Evolutionary conservation across 2,329 filamentous ascomycete genomes (phyloP).

Genomic region (Bisporella sp.): DNA sequence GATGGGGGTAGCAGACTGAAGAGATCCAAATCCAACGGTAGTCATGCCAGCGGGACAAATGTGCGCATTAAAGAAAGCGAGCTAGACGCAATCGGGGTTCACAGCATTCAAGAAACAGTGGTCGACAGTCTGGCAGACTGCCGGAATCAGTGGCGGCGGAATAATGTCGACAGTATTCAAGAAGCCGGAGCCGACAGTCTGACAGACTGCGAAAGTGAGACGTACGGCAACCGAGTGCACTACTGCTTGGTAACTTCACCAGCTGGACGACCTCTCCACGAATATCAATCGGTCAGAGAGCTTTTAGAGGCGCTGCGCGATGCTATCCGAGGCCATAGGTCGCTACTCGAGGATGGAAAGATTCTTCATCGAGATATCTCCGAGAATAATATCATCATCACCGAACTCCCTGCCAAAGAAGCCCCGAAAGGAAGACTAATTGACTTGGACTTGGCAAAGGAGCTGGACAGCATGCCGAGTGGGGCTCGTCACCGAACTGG

Average conservation of each 20-base stretch:
- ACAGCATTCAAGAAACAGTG: conserved; percentile 15
- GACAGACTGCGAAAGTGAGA: conserved; percentile 8
- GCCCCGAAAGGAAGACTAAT: conserved; percentile 27
- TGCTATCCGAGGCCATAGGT: too few relatives aligned
- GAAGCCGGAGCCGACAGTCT: conserved; percentile 15
- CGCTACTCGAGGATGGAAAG: conserved; percentile 26
- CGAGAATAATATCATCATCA: conserved; percentile 31
- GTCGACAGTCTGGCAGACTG: too few relatives aligned
- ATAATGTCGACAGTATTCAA: too few relatives aligned
- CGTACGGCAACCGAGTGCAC: too few relatives aligned
- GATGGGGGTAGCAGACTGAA: too few relatives aligned
- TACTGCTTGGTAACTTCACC: too few relatives aligned
- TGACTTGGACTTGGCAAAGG: conserved; percentile 29
- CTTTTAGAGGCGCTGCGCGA: too few relatives aligned
- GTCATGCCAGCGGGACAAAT: too few relatives aligned
- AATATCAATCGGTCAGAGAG: too few relatives aligned
- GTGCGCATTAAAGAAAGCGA: conserved; percentile 9
- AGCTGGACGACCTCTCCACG: too few relatives aligned
- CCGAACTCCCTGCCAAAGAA: conserved; percentile 2
- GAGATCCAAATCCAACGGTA: too few relatives aligned
- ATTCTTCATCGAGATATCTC: conserved; percentile 33
- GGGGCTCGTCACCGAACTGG: conserved; percentile 22
- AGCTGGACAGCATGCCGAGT: conserved; percentile 16
- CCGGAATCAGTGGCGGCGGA: too few relatives aligned
- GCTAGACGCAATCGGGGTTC: conserved; percentile 12